phyloP scores from a whole-genome alignment of 202 grass and related monocot genomes.

The Eragrostis tef region DNA sequence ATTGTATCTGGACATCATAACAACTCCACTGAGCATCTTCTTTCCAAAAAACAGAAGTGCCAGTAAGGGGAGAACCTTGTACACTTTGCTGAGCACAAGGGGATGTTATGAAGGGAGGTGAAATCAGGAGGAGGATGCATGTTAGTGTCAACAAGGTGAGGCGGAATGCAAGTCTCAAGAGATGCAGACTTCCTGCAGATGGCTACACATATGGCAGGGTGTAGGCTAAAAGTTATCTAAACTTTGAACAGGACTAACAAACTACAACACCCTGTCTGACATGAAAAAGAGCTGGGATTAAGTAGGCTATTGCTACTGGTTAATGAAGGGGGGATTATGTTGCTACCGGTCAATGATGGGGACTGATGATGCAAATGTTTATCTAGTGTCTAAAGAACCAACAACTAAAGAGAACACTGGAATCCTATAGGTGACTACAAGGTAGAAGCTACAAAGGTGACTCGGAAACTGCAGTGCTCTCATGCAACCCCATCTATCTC shows the following conservation, averaged over 20 bases:
- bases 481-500: constrained; percentile 23
- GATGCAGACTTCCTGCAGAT: constrained; percentile 47
- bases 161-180: constrained; percentile 28
- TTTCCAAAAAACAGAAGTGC: constrained; percentile 84
- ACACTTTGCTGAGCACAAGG: constrained; percentile 51
- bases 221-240: constrained; percentile 35
- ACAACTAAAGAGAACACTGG: constrained; percentile 26
- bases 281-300: constrained; percentile 44
- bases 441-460: constrained; percentile 51
- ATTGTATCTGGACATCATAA: constrained; percentile 32
- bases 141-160: constrained; percentile 17
- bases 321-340: constrained; percentile 5
- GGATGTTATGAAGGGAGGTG: constrained; percentile 39
- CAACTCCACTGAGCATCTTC: constrained; percentile 58
- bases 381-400: constrained; percentile 38
- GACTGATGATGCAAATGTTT: constrained; percentile 38
- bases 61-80: constrained; percentile 29
- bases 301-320: constrained; percentile 26
- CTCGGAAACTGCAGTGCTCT: constrained; percentile 36
- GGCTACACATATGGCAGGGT: constrained; percentile 17
- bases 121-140: constrained; percentile 27
- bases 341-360: constrained; percentile 23
- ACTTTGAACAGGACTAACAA: constrained; percentile 30
- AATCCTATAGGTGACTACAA: constrained; percentile 41
- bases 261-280: constrained; percentile 22